Percentiles rank a stretch among this genome's conserved stretches.
phyloP scores from a whole-genome alignment of 2,329 filamentous ascomycete species.

The Cryphonectria radicalis region DNA sequence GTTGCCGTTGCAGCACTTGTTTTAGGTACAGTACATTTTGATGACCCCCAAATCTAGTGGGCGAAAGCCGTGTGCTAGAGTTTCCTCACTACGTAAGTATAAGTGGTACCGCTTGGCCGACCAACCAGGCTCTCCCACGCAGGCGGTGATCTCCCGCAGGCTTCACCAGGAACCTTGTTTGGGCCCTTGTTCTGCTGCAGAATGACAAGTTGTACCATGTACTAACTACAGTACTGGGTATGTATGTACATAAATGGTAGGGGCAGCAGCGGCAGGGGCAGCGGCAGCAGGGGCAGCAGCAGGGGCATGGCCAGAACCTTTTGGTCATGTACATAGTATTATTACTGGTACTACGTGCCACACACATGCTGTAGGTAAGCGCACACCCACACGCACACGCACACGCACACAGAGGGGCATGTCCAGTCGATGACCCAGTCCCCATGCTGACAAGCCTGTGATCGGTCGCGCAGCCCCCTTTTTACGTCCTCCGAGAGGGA shows the following conservation, averaged over 20 bases:
- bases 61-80: not conserved
- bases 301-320: too few relatives aligned
- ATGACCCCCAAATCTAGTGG: not conserved
- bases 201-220: not conserved
- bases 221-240: too few relatives aligned
- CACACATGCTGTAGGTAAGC: too few relatives aligned
- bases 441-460: not conserved
- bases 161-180: conserved; percentile 3
- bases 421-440: not conserved
- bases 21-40: not conserved
- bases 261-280: too few relatives aligned
- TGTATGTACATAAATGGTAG: too few relatives aligned
- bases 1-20: conserved; percentile 27
- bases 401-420: not conserved
- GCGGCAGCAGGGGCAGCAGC: too few relatives aligned
- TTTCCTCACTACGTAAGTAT: too few relatives aligned
- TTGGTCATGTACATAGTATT: too few relatives aligned
- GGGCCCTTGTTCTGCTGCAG: not conserved
- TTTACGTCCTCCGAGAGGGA: not conserved
- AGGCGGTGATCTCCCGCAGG: conserved; percentile 22
- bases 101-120: not conserved
- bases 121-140: conserved; percentile 29
- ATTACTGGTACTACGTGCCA: too few relatives aligned
- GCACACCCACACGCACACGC: too few relatives aligned
- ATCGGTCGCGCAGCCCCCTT: not conserved